These are phyloP conservation scores for Kodamaea fukazawae DNA, from an alignment of 805 yeast species.

Conservation along the genomic window DNA sequence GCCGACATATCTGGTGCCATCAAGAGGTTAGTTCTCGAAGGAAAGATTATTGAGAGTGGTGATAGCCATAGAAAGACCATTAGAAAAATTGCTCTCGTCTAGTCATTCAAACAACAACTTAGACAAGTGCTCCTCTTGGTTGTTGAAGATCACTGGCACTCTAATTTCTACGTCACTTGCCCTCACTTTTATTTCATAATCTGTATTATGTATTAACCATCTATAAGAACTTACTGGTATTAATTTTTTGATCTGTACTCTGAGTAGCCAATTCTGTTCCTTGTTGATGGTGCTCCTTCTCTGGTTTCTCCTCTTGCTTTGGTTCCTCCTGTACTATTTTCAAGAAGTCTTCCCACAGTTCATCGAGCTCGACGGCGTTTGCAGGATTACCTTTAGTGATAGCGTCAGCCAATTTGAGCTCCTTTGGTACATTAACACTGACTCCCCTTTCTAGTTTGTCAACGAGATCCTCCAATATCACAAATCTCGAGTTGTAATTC, in stretches of 20 bases:
- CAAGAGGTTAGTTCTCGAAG: conserved; percentile 67
- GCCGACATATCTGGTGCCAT: conserved; percentile 66
- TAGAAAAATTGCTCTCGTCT: conserved; percentile 20
- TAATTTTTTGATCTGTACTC: background rate
- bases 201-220: conserved; percentile 1
- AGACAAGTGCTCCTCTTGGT: too few species aligned
- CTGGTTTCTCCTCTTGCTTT: background rate
- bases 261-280: background rate
- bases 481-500: conserved; percentile 36
- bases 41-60: conserved; percentile 63
- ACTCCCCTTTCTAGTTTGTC: conserved; percentile 30
- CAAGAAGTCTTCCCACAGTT: conserved; percentile 35
- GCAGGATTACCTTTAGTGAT: conserved; percentile 36
- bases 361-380: conserved; percentile 39
- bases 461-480: conserved; percentile 30
- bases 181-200: background rate
- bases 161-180: background rate
- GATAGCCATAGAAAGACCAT: conserved; percentile 69
- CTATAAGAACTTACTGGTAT: conserved; percentile 13
- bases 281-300: background rate
- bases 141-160: too few species aligned
- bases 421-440: conserved; percentile 41
- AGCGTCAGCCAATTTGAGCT: conserved; percentile 40
- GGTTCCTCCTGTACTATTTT: conserved; percentile 19
- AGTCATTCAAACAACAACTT: too few species aligned